Percentiles rank a stretch among this genome's conserved stretches.
Conservation (phyloP, 306 rosid genomes). For the Quercus gilva region DNA sequence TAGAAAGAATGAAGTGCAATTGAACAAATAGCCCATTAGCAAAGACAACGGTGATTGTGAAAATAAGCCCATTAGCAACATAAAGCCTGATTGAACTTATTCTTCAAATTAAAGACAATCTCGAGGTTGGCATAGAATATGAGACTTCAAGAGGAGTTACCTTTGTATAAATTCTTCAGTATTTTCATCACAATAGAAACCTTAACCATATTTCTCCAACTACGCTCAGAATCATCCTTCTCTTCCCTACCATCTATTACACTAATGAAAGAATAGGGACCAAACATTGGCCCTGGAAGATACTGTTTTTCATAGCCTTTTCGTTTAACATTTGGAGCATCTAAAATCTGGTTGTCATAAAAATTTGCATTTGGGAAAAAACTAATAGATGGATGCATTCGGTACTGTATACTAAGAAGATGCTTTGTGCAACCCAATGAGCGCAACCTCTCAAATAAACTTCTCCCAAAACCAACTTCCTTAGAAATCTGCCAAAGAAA, state of each 20-base stretch:
- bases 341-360: conserved; percentile 44
- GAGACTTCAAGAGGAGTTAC: conserved; percentile 25
- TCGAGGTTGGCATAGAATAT: not conserved
- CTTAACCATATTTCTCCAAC: conserved; percentile 68
- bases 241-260: conserved; percentile 68
- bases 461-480: conserved; percentile 67
- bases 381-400: conserved; percentile 85
- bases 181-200: conserved; percentile 55
- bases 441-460: conserved; percentile 67
- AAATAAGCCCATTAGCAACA: not conserved
- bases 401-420: conserved; percentile 62
- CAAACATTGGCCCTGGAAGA: conserved; percentile 65
- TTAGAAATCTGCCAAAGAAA: conserved; percentile 38
- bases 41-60: not conserved
- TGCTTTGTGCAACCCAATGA: conserved; percentile 43
- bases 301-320: conserved; percentile 42
- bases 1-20: too few species aligned
- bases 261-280: conserved; percentile 72
- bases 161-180: conserved; percentile 48
- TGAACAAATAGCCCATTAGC: not conserved
- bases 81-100: not conserved
- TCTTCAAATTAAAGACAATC: not conserved
- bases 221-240: conserved; percentile 59
- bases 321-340: conserved; percentile 51
- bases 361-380: conserved; percentile 61